These are phyloP conservation scores for Taphrina pruni DNA, from an alignment of 1,139 yeast species.

Conservation along the genomic window DNA sequence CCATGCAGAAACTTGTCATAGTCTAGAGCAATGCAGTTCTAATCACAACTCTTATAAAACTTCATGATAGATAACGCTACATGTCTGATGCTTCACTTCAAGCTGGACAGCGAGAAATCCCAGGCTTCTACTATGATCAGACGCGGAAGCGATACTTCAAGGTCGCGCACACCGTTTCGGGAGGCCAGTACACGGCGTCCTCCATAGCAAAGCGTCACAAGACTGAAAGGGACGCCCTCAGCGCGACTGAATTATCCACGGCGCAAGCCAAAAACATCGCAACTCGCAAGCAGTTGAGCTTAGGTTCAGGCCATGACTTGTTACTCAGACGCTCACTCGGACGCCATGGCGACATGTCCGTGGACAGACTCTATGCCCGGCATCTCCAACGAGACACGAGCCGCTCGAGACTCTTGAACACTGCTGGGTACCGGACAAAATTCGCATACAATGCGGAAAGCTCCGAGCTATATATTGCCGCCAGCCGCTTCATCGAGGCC, in stretches of 20 bases:
- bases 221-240: not conserved
- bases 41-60: too few relatives aligned
- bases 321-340: not conserved
- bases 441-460: slow-evolving; percentile 13
- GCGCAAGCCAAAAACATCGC: not conserved
- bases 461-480: slow-evolving; percentile 14
- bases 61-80: not conserved
- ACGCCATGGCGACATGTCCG: not conserved
- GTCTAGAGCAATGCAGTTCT: too few relatives aligned
- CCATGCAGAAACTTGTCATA: too few relatives aligned
- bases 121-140: slow-evolving; percentile 38
- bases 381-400: not conserved
- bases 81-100: slow-evolving; percentile 14
- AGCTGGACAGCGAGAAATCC: slow-evolving; percentile 19
- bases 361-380: not conserved
- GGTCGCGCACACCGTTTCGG: slow-evolving; percentile 32
- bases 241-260: not conserved
- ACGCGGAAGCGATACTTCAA: slow-evolving; percentile 28
- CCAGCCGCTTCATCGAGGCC: slow-evolving; percentile 4
- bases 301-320: not conserved
- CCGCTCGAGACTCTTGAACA: slow-evolving; percentile 3
- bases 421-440: not conserved
- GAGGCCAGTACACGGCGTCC: slow-evolving; percentile 24
- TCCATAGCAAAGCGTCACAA: slow-evolving; percentile 17
- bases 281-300: not conserved